A percentile compares a stretch with the other conserved stretches of the same genome.
phyloP scores from a whole-genome alignment of 1,284 basidiomycete genomes.

The Tylopilus sp. region DNA sequence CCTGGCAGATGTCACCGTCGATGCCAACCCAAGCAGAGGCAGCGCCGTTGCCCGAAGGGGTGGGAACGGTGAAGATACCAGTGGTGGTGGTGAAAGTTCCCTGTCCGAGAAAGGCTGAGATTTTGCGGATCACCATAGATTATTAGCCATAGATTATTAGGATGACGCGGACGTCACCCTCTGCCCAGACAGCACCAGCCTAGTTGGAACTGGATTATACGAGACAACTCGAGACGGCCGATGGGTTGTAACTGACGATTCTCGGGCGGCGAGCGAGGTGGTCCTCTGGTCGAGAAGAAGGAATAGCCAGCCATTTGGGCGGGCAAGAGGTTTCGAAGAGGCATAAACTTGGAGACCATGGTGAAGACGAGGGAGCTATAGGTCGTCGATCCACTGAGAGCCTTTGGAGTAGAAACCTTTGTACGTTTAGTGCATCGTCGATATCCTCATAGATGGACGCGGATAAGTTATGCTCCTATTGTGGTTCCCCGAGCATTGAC shows the following conservation, averaged over 20 bases:
- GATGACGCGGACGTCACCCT: slow-evolving; percentile 10
- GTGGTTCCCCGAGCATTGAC: background rate
- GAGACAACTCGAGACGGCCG: slow-evolving; percentile 1
- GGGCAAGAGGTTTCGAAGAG: slow-evolving; percentile 21
- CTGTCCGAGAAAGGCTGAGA: slow-evolving; percentile 6
- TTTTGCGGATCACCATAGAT: background rate
- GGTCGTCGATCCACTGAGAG: background rate
- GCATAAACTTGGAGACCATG: slow-evolving; percentile 20
- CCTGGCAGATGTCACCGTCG: slow-evolving; percentile 17
- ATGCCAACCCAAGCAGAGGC: slow-evolving; percentile 25
- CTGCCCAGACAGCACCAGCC: slow-evolving; percentile 16
- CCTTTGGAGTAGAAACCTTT: slow-evolving; percentile 7
- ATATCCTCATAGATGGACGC: slow-evolving; percentile 1
- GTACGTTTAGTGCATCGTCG: slow-evolving; percentile 3
- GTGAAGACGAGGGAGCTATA: background rate
- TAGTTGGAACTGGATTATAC: slow-evolving; percentile 18
- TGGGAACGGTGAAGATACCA: slow-evolving; percentile 20
- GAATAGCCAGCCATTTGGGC: slow-evolving; percentile 14
- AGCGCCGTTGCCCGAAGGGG: slow-evolving; percentile 11
- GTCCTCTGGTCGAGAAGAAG: slow-evolving; percentile 15
- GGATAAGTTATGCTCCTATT: background rate
- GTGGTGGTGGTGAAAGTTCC: slow-evolving; percentile 18
- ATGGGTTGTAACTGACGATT: slow-evolving; percentile 11
- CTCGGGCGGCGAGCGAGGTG: slow-evolving; percentile 13
- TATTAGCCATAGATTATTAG: background rate